These are phyloP conservation scores for Vitis hybrid DNA, from an alignment of 177 flowering plant species.

Conservation along the genomic window DNA sequence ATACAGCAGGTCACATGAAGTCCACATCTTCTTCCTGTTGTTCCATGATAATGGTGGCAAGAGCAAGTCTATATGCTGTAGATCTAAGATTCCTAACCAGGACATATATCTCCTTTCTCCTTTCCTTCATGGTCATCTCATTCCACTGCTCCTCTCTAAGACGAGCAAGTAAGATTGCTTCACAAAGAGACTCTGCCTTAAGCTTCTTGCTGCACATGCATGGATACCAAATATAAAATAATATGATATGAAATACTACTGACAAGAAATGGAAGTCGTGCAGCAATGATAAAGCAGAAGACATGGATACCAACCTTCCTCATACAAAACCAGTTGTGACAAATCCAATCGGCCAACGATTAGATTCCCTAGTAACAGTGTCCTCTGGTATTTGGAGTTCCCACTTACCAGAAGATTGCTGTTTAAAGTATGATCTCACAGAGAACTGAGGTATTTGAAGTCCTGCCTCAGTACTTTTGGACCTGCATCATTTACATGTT, in stretches of 20 bases:
- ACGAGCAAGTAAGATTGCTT: slow-evolving; percentile 50
- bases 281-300: background rate
- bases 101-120: slow-evolving; percentile 61
- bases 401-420: slow-evolving; percentile 59
- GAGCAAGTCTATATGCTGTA: slow-evolving; percentile 74
- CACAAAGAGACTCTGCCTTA: slow-evolving; percentile 67
- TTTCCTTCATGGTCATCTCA: slow-evolving; percentile 34
- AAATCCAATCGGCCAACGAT: slow-evolving; percentile 83
- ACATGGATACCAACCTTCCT: slow-evolving; percentile 60
- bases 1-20: slow-evolving; percentile 41
- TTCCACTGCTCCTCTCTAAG: slow-evolving; percentile 80
- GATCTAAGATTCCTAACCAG: slow-evolving; percentile 83
- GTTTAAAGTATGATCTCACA: slow-evolving; percentile 44
- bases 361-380: slow-evolving; percentile 35
- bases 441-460: slow-evolving; percentile 54
- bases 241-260: background rate
- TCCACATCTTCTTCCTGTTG: slow-evolving; percentile 52
- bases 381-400: slow-evolving; percentile 55
- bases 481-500: slow-evolving; percentile 34
- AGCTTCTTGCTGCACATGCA: slow-evolving; percentile 61
- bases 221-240: background rate
- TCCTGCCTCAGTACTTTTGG: slow-evolving; percentile 27
- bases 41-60: slow-evolving; percentile 73
- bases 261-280: background rate
- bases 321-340: slow-evolving; percentile 87